phyloP scores from a whole-genome alignment of 805 yeast species.

The Candida namnaoensis region DNA sequence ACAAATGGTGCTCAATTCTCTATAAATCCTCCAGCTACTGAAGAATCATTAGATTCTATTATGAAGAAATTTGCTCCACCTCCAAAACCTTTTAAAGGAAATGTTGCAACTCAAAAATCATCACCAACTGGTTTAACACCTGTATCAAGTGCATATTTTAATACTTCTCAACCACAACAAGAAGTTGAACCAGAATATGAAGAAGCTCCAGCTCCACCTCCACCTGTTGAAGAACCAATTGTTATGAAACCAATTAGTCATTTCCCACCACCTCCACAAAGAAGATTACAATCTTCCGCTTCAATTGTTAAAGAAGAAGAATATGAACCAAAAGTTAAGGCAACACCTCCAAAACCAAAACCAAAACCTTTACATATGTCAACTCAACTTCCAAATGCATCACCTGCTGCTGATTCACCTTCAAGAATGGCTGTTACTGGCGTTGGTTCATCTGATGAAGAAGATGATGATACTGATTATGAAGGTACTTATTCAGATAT shows the following conservation, averaged over 20 bases:
- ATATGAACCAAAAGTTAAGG: not conserved
- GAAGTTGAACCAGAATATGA: too few relatives aligned
- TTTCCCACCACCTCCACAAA: slow-evolving; percentile 21
- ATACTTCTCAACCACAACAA: too few relatives aligned
- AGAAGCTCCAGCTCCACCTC: too few relatives aligned
- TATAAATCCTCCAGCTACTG: not conserved
- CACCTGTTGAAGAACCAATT: too few relatives aligned
- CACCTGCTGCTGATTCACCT: not conserved
- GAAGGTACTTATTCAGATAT: not conserved
- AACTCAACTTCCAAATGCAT: too few relatives aligned
- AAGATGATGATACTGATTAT: not conserved
- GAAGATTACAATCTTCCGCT: not conserved
- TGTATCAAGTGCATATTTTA: too few relatives aligned
- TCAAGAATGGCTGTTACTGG: not conserved
- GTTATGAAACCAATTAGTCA: not conserved
- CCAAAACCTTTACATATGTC: not conserved
- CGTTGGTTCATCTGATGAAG: not conserved
- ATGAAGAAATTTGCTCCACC: slow-evolving; percentile 22
- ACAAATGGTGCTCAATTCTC: not conserved
- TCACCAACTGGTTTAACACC: not conserved
- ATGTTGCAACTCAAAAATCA: not conserved
- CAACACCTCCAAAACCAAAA: slow-evolving; percentile 16
- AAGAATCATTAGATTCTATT: not conserved
- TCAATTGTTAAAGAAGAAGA: too few relatives aligned
- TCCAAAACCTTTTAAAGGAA: slow-evolving; percentile 18